phyloP scores from a whole-genome alignment of 306 rosid genomes.

The Nissolia schottii region DNA sequence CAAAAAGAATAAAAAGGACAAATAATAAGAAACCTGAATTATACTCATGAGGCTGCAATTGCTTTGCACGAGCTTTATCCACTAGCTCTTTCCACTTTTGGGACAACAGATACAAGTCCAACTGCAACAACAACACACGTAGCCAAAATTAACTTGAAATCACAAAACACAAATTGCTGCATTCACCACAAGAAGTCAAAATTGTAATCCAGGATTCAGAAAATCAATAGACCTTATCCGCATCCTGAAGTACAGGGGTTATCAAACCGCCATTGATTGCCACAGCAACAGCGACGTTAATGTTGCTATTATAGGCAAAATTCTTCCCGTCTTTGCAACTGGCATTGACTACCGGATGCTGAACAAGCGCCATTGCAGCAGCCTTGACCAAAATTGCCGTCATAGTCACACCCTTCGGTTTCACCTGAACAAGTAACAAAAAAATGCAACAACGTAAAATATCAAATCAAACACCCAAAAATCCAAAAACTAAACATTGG shows the following conservation, averaged over 20 bases:
- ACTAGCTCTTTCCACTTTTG: conserved; percentile 84
- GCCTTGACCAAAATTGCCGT: conserved; percentile 55
- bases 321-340: conserved; percentile 75
- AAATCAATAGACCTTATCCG: conserved; percentile 56
- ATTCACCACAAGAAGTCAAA: not conserved
- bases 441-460: not conserved
- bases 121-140: conserved; percentile 39
- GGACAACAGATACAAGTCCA: conserved; percentile 77
- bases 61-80: conserved; percentile 75
- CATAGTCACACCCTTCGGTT: conserved; percentile 24
- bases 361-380: conserved; percentile 73
- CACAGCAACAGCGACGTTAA: conserved; percentile 75
- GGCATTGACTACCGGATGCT: conserved; percentile 76
- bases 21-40: conserved; percentile 48
- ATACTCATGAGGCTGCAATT: conserved; percentile 75
- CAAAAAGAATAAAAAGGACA: not conserved
- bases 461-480: too few relatives aligned
- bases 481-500: not conserved
- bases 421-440: not conserved
- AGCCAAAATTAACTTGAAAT: not conserved
- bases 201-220: not conserved
- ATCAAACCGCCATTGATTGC: conserved; percentile 77
- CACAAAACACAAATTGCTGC: not conserved
- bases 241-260: conserved; percentile 83
- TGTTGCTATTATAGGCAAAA: conserved; percentile 51